A percentile compares a stretch with the other conserved stretches of the same genome.
Conservation (phyloP, 1,139 yeast species). For the Hyphopichia khmerensis region DNA sequence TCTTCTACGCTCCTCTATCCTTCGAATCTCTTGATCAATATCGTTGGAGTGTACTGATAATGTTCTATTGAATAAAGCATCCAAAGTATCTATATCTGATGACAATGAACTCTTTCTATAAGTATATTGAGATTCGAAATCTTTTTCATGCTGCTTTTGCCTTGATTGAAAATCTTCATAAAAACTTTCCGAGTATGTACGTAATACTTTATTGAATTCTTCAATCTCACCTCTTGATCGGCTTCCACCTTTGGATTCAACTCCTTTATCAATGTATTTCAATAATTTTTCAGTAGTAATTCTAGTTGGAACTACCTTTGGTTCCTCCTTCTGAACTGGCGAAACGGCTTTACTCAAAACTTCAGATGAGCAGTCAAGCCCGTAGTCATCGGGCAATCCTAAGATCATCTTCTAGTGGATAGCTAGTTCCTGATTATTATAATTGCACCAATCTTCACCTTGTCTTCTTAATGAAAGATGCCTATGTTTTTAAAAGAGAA, state of each 20-base stretch:
- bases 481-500: background rate
- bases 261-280: background rate
- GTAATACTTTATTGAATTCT: background rate
- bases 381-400: too few relatives aligned
- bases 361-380: too few relatives aligned
- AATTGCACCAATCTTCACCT: too few relatives aligned
- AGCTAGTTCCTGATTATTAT: too few relatives aligned
- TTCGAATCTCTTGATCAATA: conserved; percentile 11
- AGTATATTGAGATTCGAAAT: background rate
- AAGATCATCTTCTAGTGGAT: too few relatives aligned
- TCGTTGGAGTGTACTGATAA: conserved; percentile 4
- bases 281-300: background rate
- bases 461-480: too few relatives aligned
- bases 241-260: too few relatives aligned
- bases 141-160: background rate
- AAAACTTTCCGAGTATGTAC: background rate
- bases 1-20: conserved; percentile 9
- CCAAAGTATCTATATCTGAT: background rate
- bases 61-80: background rate
- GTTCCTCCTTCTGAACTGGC: background rate
- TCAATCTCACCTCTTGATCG: background rate
- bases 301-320: background rate
- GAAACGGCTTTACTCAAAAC: too few relatives aligned
- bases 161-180: background rate
- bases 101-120: background rate